Percentiles rank a stretch among this genome's conserved stretches.
phyloP scores from a whole-genome alignment of 2,329 filamentous ascomycete genomes.

The Ascochyta viciae-villosae region DNA sequence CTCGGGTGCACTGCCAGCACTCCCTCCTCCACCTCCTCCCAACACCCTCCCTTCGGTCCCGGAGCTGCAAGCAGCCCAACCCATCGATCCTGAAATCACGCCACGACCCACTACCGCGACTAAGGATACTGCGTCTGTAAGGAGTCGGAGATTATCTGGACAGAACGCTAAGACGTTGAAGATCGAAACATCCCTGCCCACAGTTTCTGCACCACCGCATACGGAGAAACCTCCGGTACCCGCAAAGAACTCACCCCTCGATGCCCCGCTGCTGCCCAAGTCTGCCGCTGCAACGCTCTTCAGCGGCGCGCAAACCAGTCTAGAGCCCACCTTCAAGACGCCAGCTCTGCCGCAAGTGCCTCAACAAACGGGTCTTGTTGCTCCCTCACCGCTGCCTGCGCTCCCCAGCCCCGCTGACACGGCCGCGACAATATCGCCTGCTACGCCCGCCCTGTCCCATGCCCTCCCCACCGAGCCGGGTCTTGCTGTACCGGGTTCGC shows the following conservation, averaged over 20 bases:
- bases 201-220: slow-evolving; percentile 42
- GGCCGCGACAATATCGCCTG: slow-evolving; percentile 51
- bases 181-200: slow-evolving; percentile 74
- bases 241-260: slow-evolving; percentile 43
- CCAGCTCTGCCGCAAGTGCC: slow-evolving; percentile 40
- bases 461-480: slow-evolving; percentile 54
- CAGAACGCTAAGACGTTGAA: slow-evolving; percentile 83
- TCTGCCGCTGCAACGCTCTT: slow-evolving; percentile 44
- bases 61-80: slow-evolving; percentile 36
- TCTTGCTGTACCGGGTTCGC: slow-evolving; percentile 41
- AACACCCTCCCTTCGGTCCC: slow-evolving; percentile 39
- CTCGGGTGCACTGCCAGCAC: slow-evolving; percentile 40
- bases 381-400: slow-evolving; percentile 42
- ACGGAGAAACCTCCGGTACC: slow-evolving; percentile 44
- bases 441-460: slow-evolving; percentile 46
- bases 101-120: slow-evolving; percentile 34
- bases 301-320: slow-evolving; percentile 30
- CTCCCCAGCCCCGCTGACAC: slow-evolving; percentile 52
- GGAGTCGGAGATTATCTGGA: slow-evolving; percentile 79
- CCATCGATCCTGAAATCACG: slow-evolving; percentile 35
- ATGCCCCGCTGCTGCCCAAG: slow-evolving; percentile 44
- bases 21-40: slow-evolving; percentile 33
- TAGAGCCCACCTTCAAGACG: slow-evolving; percentile 42
- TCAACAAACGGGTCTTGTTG: slow-evolving; percentile 33
- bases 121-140: slow-evolving; percentile 60